phyloP scores from a whole-genome alignment of 176 grass and related monocot genomes.

The Pharus latifolius region DNA sequence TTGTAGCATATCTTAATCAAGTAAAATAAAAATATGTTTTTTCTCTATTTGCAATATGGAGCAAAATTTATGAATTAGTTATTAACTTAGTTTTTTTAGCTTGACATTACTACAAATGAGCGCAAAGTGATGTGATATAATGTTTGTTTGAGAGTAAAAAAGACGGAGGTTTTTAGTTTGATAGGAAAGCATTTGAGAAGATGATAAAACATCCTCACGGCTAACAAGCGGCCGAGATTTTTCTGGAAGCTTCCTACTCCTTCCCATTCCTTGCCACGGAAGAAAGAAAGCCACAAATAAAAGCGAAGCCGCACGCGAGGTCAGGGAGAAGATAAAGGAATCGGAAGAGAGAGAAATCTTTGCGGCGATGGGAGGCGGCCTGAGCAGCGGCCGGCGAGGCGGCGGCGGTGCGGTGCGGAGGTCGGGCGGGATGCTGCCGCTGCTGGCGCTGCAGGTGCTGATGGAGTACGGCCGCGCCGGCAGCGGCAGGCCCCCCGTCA shows the following conservation, averaged over 20 bases:
- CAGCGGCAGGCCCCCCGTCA: conserved; percentile 58
- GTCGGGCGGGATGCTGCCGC: conserved; percentile 51
- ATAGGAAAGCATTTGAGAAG: too few relatives aligned
- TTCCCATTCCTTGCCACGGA: conserved; percentile 10
- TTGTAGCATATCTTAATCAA: too few relatives aligned
- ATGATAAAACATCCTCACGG: too few relatives aligned
- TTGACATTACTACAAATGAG: too few relatives aligned
- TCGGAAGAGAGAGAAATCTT: background rate
- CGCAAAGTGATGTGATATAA: too few relatives aligned
- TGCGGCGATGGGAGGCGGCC: conserved; percentile 21
- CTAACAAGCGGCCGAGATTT: background rate
- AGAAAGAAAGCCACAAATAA: conserved; percentile 20
- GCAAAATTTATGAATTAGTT: too few relatives aligned
- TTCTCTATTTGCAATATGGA: too few relatives aligned
- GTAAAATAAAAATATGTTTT: too few relatives aligned
- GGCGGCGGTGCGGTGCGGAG: background rate
- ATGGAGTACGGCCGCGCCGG: conserved; percentile 55
- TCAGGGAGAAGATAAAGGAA: background rate
- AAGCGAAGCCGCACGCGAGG: background rate
- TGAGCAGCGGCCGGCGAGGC: conserved; percentile 23
- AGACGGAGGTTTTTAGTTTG: too few relatives aligned
- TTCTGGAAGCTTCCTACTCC: background rate
- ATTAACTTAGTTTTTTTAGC: too few relatives aligned
- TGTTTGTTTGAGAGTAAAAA: too few relatives aligned
- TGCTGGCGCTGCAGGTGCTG: conserved; percentile 64